Evolutionary conservation across 169 alveolate species (phyloP).

Genomic region (Babesia ovis): DNA sequence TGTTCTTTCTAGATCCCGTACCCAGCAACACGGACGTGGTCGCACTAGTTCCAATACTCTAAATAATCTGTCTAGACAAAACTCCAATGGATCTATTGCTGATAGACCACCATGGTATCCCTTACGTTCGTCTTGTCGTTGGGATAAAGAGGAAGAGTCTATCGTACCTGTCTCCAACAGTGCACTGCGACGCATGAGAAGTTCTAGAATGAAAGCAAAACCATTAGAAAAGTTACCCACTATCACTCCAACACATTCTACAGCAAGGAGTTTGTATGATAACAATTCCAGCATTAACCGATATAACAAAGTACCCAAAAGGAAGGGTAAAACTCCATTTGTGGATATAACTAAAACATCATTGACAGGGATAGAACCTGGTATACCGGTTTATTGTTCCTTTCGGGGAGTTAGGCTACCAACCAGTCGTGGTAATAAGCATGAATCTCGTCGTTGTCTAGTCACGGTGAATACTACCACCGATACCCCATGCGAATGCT

Average conservation of each 20-base stretch:
- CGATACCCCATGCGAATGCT: background rate
- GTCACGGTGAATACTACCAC: background rate
- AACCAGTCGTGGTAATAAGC: background rate
- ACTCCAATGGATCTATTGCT: background rate
- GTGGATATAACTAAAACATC: background rate
- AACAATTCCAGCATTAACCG: too few relatives aligned
- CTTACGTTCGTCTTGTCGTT: background rate
- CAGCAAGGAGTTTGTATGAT: too few relatives aligned
- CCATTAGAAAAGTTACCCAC: background rate
- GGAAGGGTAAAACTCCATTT: background rate
- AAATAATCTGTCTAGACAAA: background rate
- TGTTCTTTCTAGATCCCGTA: background rate
- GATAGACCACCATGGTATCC: conserved; percentile 32
- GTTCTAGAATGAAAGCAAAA: background rate
- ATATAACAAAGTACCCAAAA: too few relatives aligned
- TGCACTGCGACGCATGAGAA: background rate
- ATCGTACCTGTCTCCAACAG: background rate
- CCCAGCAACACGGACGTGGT: background rate
- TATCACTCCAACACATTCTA: too few relatives aligned
- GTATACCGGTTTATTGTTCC: background rate
- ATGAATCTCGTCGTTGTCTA: background rate
- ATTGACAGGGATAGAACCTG: background rate
- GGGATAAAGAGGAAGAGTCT: background rate
- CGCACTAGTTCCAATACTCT: background rate
- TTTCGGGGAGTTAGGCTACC: conserved; percentile 5